Percentiles rank a stretch among this genome's conserved stretches.
These are phyloP conservation scores for Benincasa hispida DNA, from an alignment of 306 rosid genomes.

Conservation along the genomic window DNA sequence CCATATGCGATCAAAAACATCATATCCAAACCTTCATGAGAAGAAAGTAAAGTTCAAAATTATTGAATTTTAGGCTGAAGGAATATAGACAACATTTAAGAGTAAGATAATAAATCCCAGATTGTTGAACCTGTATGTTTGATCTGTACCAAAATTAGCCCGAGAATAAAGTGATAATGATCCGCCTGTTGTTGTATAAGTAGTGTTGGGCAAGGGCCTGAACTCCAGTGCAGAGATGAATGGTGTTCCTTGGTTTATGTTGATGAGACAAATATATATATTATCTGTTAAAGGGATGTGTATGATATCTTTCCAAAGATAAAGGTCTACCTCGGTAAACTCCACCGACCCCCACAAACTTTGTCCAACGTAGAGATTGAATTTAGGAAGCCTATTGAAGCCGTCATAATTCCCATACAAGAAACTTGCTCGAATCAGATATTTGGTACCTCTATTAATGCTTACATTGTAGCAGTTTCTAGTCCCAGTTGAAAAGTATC, in stretches of 20 bases:
- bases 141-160: not conserved
- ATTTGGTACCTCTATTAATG: constrained; percentile 5
- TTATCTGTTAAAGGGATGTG: not conserved
- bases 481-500: constrained; percentile 9
- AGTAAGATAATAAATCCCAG: not conserved
- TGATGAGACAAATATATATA: constrained; percentile 2
- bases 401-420: constrained; percentile 30
- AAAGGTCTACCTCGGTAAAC: not conserved
- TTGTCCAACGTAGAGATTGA: constrained; percentile 6
- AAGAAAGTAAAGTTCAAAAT: not conserved
- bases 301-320: constrained; percentile 12
- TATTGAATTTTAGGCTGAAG: not conserved
- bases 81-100: constrained; percentile 5
- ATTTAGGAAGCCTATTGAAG: not conserved
- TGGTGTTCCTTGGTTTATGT: not conserved
- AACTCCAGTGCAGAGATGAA: constrained; percentile 17
- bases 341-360: constrained; percentile 3
- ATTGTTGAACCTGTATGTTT: constrained; percentile 18
- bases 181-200: not conserved
- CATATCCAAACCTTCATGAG: not conserved
- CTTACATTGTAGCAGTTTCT: constrained; percentile 28
- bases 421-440: constrained; percentile 22
- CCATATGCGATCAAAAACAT: not conserved
- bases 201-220: constrained; percentile 5
- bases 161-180: constrained; percentile 4